A percentile compares a stretch with the other conserved stretches of the same genome.
These are phyloP conservation scores for Theileria annulata DNA, from an alignment of 169 alveolate species.

Conservation along the genomic window DNA sequence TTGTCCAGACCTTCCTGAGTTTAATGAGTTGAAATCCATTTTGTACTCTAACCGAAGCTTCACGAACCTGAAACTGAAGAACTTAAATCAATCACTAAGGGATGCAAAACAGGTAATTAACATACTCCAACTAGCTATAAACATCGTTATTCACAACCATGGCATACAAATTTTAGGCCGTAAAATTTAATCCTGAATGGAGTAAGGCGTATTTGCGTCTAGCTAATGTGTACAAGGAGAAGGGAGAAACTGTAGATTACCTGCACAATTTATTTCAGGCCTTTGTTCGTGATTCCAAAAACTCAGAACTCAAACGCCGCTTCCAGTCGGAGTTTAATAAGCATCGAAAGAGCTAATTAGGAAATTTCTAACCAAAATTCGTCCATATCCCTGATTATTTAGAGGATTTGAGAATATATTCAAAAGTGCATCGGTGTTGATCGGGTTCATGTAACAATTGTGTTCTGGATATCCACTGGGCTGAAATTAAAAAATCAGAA, in stretches of 20 bases:
- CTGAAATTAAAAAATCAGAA: neutral
- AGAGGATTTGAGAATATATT: neutral
- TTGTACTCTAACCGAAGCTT: slow-evolving; percentile 59
- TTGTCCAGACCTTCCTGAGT: neutral
- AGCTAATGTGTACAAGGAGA: slow-evolving; percentile 47
- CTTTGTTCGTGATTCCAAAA: slow-evolving; percentile 42
- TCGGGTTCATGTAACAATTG: neutral
- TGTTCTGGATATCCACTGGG: neutral
- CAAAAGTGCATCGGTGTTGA: slow-evolving; percentile 19
- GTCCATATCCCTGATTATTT: neutral
- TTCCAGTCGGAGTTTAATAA: slow-evolving; percentile 48
- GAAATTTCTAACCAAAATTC: neutral
- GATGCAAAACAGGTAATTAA: slow-evolving; percentile 48
- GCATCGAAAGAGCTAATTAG: neutral
- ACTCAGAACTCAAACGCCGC: slow-evolving; percentile 29
- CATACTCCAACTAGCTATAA: neutral
- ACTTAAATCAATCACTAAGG: slow-evolving; percentile 18
- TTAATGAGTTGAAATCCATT: slow-evolving; percentile 21
- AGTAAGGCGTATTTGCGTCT: slow-evolving; percentile 58
- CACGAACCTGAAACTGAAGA: slow-evolving; percentile 26
- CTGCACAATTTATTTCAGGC: slow-evolving; percentile 60
- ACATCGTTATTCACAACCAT: neutral
- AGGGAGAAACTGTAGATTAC: slow-evolving; percentile 45
- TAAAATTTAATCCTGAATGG: slow-evolving; percentile 48
- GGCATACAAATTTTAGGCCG: slow-evolving; percentile 24